Conservation (phyloP, 2,329 filamentous ascomycete genomes). For the Dactylella cylindrospora region DNA sequence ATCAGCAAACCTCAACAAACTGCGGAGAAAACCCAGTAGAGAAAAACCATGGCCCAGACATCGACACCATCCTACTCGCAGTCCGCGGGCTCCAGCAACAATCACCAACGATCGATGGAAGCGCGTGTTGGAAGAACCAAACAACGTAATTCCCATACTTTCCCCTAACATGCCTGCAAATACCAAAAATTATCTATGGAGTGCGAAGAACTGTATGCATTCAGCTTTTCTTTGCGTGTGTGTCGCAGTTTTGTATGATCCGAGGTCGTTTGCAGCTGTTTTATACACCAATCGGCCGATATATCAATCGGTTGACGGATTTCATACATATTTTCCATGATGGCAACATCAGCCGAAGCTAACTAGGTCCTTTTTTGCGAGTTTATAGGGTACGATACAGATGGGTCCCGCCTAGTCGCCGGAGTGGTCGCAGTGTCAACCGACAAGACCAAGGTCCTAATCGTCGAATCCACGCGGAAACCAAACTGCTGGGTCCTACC, state of each 20-base stretch:
- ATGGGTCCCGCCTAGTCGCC: constrained; percentile 91
- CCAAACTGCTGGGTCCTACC: constrained; percentile 88
- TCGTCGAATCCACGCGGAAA: constrained; percentile 88
- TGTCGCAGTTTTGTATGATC: too few species aligned
- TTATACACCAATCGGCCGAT: too few species aligned
- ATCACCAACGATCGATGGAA: constrained; percentile 33
- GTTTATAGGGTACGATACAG: constrained; percentile 83
- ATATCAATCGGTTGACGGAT: too few species aligned
- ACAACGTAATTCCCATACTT: constrained; percentile 42
- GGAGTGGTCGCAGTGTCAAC: constrained; percentile 86
- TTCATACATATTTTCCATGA: too few species aligned
- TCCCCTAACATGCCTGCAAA: constrained; percentile 17
- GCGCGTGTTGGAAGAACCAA: constrained; percentile 42
- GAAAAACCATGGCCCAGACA: constrained; percentile 32
- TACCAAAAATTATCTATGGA: background rate
- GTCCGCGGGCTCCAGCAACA: constrained; percentile 20
- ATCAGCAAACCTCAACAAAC: background rate
- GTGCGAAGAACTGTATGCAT: constrained; percentile 15
- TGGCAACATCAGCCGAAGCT: too few species aligned
- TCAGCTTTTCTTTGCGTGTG: constrained; percentile 1
- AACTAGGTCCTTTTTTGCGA: too few species aligned
- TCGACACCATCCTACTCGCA: constrained; percentile 40
- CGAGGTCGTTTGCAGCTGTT: too few species aligned
- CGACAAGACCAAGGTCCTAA: constrained; percentile 83
- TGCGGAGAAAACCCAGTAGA: constrained; percentile 1